Conservation (phyloP, 495 filamentous ascomycete genomes). For the Hypoxylon crocopeplum region DNA sequence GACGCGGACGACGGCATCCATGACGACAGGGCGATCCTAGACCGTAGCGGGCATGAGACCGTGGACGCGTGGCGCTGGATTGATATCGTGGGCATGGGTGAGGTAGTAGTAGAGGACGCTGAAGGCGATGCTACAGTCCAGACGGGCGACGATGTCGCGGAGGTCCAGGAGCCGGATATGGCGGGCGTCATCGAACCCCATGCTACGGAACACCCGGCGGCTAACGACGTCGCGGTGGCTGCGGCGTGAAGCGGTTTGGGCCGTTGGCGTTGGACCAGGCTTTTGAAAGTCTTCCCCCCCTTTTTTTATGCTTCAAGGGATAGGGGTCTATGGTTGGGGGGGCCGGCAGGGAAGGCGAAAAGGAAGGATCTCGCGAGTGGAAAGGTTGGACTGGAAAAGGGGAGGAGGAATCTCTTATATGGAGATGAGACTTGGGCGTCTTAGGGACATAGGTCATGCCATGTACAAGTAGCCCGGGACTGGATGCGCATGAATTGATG, state of each 20-base stretch:
- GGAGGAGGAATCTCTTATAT: too few relatives aligned
- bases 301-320: too few relatives aligned
- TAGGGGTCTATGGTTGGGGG: background rate
- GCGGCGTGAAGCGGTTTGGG: background rate
- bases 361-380: too few relatives aligned
- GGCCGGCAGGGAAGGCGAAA: background rate
- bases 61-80: conserved; percentile 49
- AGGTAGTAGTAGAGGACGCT: conserved; percentile 31
- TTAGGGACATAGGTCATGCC: too few relatives aligned
- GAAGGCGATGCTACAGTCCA: conserved; percentile 8
- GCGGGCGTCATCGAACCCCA: conserved; percentile 49
- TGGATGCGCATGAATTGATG: too few relatives aligned
- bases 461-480: too few relatives aligned
- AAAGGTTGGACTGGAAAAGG: too few relatives aligned
- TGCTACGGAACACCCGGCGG: conserved; percentile 2
- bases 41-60: conserved; percentile 33
- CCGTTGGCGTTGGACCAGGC: conserved; percentile 5
- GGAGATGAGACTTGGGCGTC: too few relatives aligned
- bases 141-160: conserved; percentile 27
- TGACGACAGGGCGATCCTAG: conserved; percentile 49
- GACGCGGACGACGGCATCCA: conserved; percentile 32
- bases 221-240: background rate
- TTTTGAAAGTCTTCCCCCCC: too few relatives aligned
- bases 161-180: conserved; percentile 48
- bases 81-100: conserved; percentile 52